phyloP scores from a whole-genome alignment of 1,284 basidiomycete genomes.

The Flammula alnicola region DNA sequence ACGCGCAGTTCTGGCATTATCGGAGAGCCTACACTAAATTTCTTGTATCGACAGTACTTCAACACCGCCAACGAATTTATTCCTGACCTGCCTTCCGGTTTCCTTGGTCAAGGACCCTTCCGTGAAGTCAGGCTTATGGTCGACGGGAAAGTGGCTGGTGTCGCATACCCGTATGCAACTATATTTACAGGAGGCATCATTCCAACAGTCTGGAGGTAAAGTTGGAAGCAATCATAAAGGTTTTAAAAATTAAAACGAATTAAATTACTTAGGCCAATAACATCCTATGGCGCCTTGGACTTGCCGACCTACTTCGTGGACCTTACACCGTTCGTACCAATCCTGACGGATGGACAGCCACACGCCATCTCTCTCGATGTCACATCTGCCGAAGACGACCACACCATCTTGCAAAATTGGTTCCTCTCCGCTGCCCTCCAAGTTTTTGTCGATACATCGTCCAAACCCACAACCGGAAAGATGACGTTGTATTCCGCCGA shows the following conservation, averaged over 20 bases:
- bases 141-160: conserved; percentile 75
- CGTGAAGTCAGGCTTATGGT: conserved; percentile 80
- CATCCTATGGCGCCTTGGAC: conserved; percentile 78
- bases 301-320: conserved; percentile 81
- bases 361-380: conserved; percentile 77
- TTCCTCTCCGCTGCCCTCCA: conserved; percentile 76
- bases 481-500: conserved; percentile 62
- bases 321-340: conserved; percentile 77
- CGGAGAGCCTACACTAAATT: conserved; percentile 12
- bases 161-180: conserved; percentile 77
- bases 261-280: conserved; percentile 60
- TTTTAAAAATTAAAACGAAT: neutral
- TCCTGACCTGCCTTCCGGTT: conserved; percentile 54
- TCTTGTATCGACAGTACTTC: conserved; percentile 58
- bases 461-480: conserved; percentile 65
- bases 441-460: conserved; percentile 67
- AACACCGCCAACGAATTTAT: conserved; percentile 69
- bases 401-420: conserved; percentile 75
- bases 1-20: neutral
- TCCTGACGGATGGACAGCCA: conserved; percentile 67
- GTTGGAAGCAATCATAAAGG: neutral
- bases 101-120: conserved; percentile 71
- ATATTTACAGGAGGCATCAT: conserved; percentile 84
- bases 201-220: conserved; percentile 72
- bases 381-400: conserved; percentile 69